These are phyloP conservation scores for Capsicum baccatum DNA, from an alignment of 257 asterid species.

Conservation along the genomic window DNA sequence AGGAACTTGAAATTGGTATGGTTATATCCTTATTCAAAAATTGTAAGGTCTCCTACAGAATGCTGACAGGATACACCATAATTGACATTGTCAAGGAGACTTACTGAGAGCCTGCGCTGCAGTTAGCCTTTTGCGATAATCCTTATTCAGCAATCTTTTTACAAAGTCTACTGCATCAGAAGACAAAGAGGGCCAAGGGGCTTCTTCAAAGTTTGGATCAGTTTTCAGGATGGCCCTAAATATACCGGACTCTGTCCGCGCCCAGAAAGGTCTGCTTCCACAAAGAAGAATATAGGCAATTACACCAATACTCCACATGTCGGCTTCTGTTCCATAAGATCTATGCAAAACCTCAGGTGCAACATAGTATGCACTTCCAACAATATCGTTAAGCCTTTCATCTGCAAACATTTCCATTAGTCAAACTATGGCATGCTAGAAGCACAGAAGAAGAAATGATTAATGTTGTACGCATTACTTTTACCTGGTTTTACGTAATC, in stretches of 20 bases:
- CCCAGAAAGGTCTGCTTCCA: conserved; percentile 88
- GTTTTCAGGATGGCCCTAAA: conserved; percentile 70
- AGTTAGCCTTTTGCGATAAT: conserved; percentile 84
- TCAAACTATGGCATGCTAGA: conserved; percentile 33
- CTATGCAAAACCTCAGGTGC: conserved; percentile 87
- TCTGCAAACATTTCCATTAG: conserved; percentile 46
- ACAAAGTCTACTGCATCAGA: conserved; percentile 85
- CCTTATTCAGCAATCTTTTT: conserved; percentile 80
- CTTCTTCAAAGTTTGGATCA: conserved; percentile 79
- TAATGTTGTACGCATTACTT: conserved; percentile 12
- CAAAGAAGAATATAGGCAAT: conserved; percentile 88
- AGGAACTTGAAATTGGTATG: background rate
- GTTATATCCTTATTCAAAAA: conserved; percentile 2
- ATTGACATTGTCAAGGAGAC: conserved; percentile 35
- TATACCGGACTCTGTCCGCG: conserved; percentile 79
- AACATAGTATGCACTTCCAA: conserved; percentile 88
- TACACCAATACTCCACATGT: conserved; percentile 98
- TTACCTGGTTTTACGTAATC: conserved; percentile 94
- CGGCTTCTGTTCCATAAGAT: conserved; percentile 93
- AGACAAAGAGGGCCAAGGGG: conserved; percentile 86
- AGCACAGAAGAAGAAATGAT: background rate
- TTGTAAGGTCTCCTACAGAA: background rate
- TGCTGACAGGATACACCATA: background rate
- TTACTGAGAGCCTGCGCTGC: conserved; percentile 92
- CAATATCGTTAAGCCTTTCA: conserved; percentile 89